Conservation (phyloP, 306 rosid genomes). For the Trichosanthes cucumerina region DNA sequence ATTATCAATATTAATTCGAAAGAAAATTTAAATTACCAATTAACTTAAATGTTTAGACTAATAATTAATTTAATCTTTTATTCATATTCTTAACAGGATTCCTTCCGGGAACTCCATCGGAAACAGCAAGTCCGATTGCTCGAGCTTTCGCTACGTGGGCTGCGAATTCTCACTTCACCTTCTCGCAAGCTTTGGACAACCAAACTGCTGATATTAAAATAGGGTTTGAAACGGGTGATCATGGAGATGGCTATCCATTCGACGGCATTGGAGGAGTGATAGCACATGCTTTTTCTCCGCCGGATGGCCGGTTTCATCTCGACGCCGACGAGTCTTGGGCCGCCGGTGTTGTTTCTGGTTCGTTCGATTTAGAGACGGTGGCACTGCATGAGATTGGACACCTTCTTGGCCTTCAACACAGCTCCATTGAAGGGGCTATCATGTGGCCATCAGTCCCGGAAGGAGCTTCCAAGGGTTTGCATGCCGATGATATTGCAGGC, state of each 20-base stretch:
- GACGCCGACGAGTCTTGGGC: neutral
- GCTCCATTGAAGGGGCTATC: slow-evolving; percentile 5
- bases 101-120: neutral
- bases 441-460: neutral
- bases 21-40: neutral
- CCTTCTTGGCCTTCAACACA: neutral
- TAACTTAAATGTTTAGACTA: too few relatives aligned
- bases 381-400: neutral
- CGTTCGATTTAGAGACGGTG: neutral
- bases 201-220: neutral
- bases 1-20: too few relatives aligned
- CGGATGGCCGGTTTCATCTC: neutral
- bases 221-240: neutral
- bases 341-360: neutral
- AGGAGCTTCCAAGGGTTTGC: neutral
- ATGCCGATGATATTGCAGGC: neutral
- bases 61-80: neutral
- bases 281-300: neutral
- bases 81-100: neutral
- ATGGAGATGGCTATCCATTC: neutral
- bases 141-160: neutral
- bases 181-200: neutral
- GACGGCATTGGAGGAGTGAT: neutral
- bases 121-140: neutral
- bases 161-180: neutral